Evolutionary conservation across 305 asterid genomes (phyloP).

Genomic region (Solanum hybrid): DNA sequence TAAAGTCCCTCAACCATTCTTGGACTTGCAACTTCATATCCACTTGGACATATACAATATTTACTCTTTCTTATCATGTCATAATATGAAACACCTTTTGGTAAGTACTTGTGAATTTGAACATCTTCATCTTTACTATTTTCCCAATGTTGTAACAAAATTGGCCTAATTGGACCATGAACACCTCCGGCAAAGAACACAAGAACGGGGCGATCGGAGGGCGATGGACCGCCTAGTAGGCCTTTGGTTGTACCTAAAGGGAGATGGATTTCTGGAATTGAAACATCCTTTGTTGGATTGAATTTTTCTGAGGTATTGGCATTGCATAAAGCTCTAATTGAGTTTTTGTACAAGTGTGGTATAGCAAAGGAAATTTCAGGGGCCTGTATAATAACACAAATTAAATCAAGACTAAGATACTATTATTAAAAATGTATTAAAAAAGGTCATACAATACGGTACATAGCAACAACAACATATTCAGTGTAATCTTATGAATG

Average conservation of each 20-base stretch:
- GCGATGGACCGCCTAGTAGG: constrained; percentile 56
- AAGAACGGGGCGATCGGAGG: constrained; percentile 37
- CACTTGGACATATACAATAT: constrained; percentile 72
- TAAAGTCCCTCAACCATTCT: constrained; percentile 72
- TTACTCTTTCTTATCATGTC: constrained; percentile 57
- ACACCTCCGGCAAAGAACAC: constrained; percentile 68
- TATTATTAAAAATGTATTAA: background rate
- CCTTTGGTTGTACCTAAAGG: constrained; percentile 39
- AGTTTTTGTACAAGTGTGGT: constrained; percentile 41
- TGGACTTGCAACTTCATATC: constrained; percentile 78
- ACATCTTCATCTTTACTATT: constrained; percentile 47
- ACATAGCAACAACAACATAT: background rate
- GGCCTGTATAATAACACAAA: constrained; percentile 23
- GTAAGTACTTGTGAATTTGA: constrained; percentile 41
- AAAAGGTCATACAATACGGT: background rate
- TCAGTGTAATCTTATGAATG: background rate
- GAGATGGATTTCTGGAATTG: constrained; percentile 62
- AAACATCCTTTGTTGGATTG: constrained; percentile 49
- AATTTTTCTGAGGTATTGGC: constrained; percentile 67
- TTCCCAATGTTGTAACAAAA: constrained; percentile 62
- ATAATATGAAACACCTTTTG: constrained; percentile 35
- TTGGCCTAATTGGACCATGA: constrained; percentile 71
- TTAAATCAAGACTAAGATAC: background rate
- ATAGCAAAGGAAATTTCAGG: constrained; percentile 54
- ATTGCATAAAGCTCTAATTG: constrained; percentile 66